Conservation (phyloP, 2,329 filamentous ascomycete genomes). For the Apiospora sp. region DNA sequence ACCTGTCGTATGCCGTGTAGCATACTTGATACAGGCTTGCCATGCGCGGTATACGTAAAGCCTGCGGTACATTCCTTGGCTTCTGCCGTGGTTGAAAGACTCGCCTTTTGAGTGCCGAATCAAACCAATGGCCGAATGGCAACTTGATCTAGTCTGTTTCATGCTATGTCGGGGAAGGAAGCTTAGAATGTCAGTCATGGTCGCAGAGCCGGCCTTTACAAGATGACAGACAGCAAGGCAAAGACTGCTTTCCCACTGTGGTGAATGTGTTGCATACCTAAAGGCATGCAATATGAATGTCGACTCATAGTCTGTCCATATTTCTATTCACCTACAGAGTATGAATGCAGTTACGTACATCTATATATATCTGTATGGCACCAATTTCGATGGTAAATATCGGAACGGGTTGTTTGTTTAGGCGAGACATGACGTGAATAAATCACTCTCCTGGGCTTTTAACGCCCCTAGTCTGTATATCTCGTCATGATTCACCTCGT, state of each 20-base stretch:
- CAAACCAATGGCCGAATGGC: neutral
- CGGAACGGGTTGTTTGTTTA: too few species aligned
- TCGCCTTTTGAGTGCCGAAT: neutral
- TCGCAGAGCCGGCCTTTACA: neutral
- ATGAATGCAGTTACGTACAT: too few species aligned
- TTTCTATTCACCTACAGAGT: too few species aligned
- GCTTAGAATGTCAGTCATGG: neutral
- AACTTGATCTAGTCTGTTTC: neutral
- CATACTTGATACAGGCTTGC: conserved; percentile 1
- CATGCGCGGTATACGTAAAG: neutral
- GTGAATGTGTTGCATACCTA: too few species aligned
- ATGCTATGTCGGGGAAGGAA: neutral
- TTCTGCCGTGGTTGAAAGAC: neutral
- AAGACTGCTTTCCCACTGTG: neutral
- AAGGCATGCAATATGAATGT: too few species aligned
- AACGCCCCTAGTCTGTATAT: too few species aligned
- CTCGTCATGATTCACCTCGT: neutral
- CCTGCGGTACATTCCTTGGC: neutral
- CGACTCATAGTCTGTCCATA: too few species aligned
- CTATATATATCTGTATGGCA: too few species aligned
- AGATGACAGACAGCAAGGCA: neutral
- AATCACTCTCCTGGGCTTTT: too few species aligned
- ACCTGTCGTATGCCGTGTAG: neutral
- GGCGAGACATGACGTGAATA: too few species aligned
- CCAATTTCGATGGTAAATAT: too few species aligned